Percentiles rank a stretch among this genome's conserved stretches.
Conservation (phyloP, 2,329 filamentous ascomycete species). For the Fusarium mexicanum region DNA sequence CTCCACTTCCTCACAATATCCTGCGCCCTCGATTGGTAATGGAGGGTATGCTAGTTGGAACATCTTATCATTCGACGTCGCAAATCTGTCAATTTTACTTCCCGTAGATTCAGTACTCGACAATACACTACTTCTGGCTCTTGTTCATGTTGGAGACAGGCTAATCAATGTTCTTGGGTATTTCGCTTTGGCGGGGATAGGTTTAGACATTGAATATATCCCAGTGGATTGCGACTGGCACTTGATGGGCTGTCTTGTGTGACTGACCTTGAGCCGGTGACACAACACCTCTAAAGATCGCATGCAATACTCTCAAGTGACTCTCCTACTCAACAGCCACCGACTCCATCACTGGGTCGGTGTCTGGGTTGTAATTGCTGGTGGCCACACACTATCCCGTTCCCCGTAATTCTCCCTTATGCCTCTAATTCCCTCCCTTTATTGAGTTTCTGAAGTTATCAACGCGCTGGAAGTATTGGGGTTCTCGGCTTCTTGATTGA, state of each 20-base stretch:
- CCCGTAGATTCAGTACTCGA: too few relatives aligned
- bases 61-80: neutral
- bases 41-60: neutral
- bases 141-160: fast-evolving
- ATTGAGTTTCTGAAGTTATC: too few relatives aligned
- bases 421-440: too few relatives aligned
- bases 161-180: too few relatives aligned
- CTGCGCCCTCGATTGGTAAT: neutral
- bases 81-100: neutral
- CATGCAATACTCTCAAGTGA: neutral
- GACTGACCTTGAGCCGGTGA: neutral
- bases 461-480: neutral
- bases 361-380: fast-evolving
- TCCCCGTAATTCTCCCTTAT: too few relatives aligned
- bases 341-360: too few relatives aligned
- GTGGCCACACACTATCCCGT: too few relatives aligned
- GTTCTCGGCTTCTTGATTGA: neutral
- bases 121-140: neutral
- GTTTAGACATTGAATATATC: neutral
- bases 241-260: neutral
- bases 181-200: too few relatives aligned
- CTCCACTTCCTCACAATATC: neutral
- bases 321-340: neutral
- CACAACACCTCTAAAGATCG: neutral
- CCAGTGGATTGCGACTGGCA: fast-evolving